phyloP scores from a whole-genome alignment of 345 rosid genomes.

The Aquilaria yunnanensis region DNA sequence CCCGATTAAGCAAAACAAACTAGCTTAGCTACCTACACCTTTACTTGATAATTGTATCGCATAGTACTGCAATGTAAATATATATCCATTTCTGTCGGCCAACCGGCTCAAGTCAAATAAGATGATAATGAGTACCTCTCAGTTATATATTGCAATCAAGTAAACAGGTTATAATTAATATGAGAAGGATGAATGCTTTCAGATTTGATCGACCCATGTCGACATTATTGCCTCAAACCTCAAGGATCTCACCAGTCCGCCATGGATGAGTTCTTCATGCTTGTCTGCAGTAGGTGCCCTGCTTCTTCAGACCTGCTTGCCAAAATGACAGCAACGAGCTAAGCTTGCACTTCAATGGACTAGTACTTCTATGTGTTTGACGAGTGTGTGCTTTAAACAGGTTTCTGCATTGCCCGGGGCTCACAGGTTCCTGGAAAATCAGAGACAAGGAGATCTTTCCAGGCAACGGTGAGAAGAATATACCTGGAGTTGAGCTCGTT shows the following conservation, averaged over 20 bases:
- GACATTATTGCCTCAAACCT: no score
- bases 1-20: no score
- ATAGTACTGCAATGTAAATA: background rate
- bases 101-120: slow-evolving; percentile 26
- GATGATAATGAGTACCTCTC: background rate
- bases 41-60: no score
- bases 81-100: slow-evolving; percentile 33
- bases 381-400: background rate
- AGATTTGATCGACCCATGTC: no score
- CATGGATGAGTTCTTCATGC: slow-evolving; percentile 45
- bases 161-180: background rate
- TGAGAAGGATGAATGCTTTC: background rate
- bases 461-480: background rate
- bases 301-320: slow-evolving; percentile 25
- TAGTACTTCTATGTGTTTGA: background rate
- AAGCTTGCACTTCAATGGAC: background rate
- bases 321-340: background rate
- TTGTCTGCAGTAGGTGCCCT: slow-evolving; percentile 16
- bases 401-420: background rate
- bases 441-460: background rate
- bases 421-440: background rate
- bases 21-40: no score
- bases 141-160: background rate
- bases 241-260: slow-evolving; percentile 38
- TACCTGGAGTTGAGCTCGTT: slow-evolving; percentile 28